phyloP scores from a whole-genome alignment of 257 asterid genomes.

The Fraxinus americana region DNA sequence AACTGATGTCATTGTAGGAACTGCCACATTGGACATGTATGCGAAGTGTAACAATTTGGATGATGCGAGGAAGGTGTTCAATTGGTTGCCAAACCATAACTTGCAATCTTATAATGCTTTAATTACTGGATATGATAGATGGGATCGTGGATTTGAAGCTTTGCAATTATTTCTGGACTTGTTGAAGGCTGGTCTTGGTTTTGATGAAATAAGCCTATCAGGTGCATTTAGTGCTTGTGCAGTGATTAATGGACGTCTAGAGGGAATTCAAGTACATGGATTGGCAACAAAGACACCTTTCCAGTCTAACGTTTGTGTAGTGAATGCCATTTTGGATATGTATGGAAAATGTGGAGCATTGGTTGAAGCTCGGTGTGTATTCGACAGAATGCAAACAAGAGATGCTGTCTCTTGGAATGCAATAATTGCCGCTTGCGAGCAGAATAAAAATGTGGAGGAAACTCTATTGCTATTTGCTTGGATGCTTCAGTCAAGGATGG shows the following conservation, averaged over 20 bases:
- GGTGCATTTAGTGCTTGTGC: slow-evolving; percentile 80
- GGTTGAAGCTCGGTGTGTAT: slow-evolving; percentile 56
- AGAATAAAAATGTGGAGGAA: slow-evolving; percentile 57
- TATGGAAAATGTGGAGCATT: slow-evolving; percentile 80
- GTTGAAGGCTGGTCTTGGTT: slow-evolving; percentile 62
- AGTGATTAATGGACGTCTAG: slow-evolving; percentile 47
- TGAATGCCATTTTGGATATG: slow-evolving; percentile 82
- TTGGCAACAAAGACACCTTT: slow-evolving; percentile 65
- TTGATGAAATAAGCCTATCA: slow-evolving; percentile 75
- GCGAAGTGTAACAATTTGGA: slow-evolving; percentile 59
- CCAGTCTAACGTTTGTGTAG: slow-evolving; percentile 57
- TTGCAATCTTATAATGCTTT: slow-evolving; percentile 83
- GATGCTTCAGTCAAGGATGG: slow-evolving; percentile 75
- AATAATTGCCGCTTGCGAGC: slow-evolving; percentile 82
- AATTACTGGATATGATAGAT: slow-evolving; percentile 72
- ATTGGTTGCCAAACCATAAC: slow-evolving; percentile 52
- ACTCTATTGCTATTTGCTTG: slow-evolving; percentile 45
- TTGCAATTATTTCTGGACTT: slow-evolving; percentile 53
- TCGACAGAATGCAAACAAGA: slow-evolving; percentile 66
- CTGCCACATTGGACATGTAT: slow-evolving; percentile 87
- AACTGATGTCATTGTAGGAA: slow-evolving; percentile 68
- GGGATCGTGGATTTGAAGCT: slow-evolving; percentile 63
- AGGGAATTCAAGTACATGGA: slow-evolving; percentile 75
- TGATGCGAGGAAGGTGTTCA: slow-evolving; percentile 63
- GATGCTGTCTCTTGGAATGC: slow-evolving; percentile 94